A percentile compares a stretch with the other conserved stretches of the same genome.
Evolutionary conservation across 1,139 yeast genomes (phyloP).

Genomic region (Hyphopichia khmerensis): DNA sequence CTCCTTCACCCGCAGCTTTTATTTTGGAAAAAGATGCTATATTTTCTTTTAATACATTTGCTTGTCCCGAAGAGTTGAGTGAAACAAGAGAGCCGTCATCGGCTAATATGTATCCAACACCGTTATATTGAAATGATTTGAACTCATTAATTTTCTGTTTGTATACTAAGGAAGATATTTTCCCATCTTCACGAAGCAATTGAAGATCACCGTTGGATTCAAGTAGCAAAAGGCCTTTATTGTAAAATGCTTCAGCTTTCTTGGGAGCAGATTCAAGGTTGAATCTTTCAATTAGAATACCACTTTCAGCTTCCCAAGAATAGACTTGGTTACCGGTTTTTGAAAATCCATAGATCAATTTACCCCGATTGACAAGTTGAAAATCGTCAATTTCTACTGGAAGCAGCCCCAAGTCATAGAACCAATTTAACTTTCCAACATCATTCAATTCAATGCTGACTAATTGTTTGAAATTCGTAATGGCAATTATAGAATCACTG

Average conservation of each 20-base stretch:
- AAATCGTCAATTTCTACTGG: slow-evolving; percentile 7
- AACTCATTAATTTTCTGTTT: slow-evolving; percentile 2
- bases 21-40: slow-evolving; percentile 2
- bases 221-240: slow-evolving; percentile 18
- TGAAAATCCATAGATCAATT: slow-evolving; percentile 16
- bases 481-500: slow-evolving; percentile 23
- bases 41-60: background rate
- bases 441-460: slow-evolving; percentile 18
- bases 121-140: slow-evolving; percentile 8
- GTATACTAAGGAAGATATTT: slow-evolving; percentile 8
- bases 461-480: slow-evolving; percentile 24
- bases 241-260: slow-evolving; percentile 13
- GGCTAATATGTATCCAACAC: slow-evolving; percentile 14
- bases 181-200: slow-evolving; percentile 9
- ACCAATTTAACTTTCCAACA: slow-evolving; percentile 14
- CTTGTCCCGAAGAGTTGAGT: slow-evolving; percentile 1
- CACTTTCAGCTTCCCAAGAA: slow-evolving; percentile 16
- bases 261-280: slow-evolving; percentile 13
- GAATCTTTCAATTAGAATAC: slow-evolving; percentile 15
- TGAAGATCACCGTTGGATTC: slow-evolving; percentile 7
- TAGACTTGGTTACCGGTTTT: slow-evolving; percentile 10
- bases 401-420: slow-evolving; percentile 15
- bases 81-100: slow-evolving; percentile 5
- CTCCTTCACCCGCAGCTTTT: slow-evolving; percentile 1
- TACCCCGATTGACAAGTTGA: slow-evolving; percentile 9